Evolutionary conservation across 441 rosid genomes (phyloP), one percentile per base, ranked within the genome.

Genomic region (Codiaeum variegatum): DNA sequence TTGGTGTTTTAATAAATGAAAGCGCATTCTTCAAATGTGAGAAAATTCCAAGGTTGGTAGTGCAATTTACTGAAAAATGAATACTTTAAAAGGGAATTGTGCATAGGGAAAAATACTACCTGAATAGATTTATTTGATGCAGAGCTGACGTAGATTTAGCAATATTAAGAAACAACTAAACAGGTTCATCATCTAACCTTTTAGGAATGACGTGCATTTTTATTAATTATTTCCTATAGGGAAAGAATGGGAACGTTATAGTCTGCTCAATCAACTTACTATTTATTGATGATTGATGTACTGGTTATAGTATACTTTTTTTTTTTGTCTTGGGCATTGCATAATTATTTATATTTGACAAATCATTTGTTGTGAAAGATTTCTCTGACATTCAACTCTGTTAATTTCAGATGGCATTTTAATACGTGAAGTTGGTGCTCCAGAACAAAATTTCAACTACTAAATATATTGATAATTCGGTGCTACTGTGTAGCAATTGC

Each of bases 1-100:
- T 74, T 71, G 26, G 59, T 75, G 63, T 68, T 59, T 23, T 3
- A 47, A 21, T 58, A 44, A 52, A 55, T 26, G 38, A 58, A 58
- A 42, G 16, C 62, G 24, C 52, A 26, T n/a, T 16, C 58, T 26
- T 44, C 15, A 31, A 44, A 26, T 24, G 36, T 49, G 18, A 32
- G 15, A 71, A 71, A 47, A 70, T 44, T 61, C 66, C 31, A 15
- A 15, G 38, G 18, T 62, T 42, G 29, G 26, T n/a, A 23, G 6
- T 19, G 10, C 7, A 19, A 8, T 62, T n/a, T 62, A 46, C 18
- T 28, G 36, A 16, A 44, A 44, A 46, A 31, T 47, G 24, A 18
- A 29, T n/a, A 65, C 29, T 6, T 55, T 65, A 3, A 3, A 66
- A 6, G 12, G 24, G 56, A 28, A 47, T n/a, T n/a, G 47, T 9